A percentile compares a stretch with the other conserved stretches of the same genome.
These are phyloP conservation scores for Ilyonectria robusta DNA, from an alignment of 2,329 filamentous ascomycete genomes.

Conservation along the genomic window DNA sequence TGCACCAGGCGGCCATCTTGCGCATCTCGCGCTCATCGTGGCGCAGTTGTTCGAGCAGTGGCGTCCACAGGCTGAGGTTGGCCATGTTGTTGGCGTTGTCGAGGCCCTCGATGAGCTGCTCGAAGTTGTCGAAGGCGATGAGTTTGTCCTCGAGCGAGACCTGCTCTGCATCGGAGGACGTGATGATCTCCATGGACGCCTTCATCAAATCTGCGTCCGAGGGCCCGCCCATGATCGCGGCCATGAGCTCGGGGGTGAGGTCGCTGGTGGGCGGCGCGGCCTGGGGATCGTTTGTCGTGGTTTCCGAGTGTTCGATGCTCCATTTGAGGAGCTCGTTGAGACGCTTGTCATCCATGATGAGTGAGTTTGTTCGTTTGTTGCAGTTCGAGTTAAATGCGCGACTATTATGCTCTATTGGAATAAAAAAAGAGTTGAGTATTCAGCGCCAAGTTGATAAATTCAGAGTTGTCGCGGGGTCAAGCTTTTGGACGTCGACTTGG, in stretches of 20 bases:
- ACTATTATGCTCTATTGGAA: not conserved
- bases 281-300: constrained; percentile 46
- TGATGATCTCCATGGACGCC: constrained; percentile 83
- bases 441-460: not conserved
- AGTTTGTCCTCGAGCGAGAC: constrained; percentile 82
- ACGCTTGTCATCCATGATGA: constrained; percentile 65
- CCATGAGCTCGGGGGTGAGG: constrained; percentile 79
- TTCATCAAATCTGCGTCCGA: constrained; percentile 95
- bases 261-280: constrained; percentile 53
- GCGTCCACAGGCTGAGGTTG: constrained; percentile 84
- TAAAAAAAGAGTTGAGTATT: not conserved
- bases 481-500: constrained; percentile 19
- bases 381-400: constrained; percentile 10
- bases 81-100: constrained; percentile 98
- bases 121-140: constrained; percentile 93
- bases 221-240: constrained; percentile 84
- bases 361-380: constrained; percentile 1
- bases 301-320: constrained; percentile 69
- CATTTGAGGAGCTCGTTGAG: constrained; percentile 87
- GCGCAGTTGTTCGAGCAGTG: constrained; percentile 79
- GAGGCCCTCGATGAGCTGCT: constrained; percentile 90
- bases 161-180: constrained; percentile 68
- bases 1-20: constrained; percentile 92
- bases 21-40: constrained; percentile 80
- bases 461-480: constrained; percentile 23